A percentile compares a stretch with the other conserved stretches of the same genome.
Evolutionary conservation across 805 yeast genomes (phyloP).

Genomic region (Candida coquimbonensis): DNA sequence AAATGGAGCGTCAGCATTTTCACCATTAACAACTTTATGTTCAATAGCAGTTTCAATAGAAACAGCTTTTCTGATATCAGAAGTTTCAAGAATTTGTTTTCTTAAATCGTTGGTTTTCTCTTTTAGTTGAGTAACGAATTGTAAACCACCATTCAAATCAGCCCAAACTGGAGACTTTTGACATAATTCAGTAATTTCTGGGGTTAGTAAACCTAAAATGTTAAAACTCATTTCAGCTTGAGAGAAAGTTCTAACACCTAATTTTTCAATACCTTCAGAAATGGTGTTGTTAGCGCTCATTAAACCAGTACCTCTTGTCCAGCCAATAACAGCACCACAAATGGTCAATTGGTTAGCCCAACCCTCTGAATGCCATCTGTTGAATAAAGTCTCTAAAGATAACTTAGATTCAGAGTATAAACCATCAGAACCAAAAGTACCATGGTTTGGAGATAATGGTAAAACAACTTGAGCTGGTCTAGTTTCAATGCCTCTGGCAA

Average conservation of each 20-base stretch:
- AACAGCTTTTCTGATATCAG: constrained; percentile 93
- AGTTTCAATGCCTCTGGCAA: constrained; percentile 69
- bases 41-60: constrained; percentile 90
- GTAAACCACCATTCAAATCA: constrained; percentile 98
- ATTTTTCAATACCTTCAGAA: constrained; percentile 93
- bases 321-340: constrained; percentile 98
- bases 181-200: constrained; percentile 76
- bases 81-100: constrained; percentile 62
- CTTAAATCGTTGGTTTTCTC: constrained; percentile 78
- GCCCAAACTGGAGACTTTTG: constrained; percentile 96
- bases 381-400: constrained; percentile 90
- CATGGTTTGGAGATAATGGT: constrained; percentile 98
- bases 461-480: constrained; percentile 97
- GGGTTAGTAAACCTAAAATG: constrained; percentile 87
- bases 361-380: constrained; percentile 98
- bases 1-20: constrained; percentile 79
- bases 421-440: constrained; percentile 98
- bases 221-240: constrained; percentile 99
- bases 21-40: constrained; percentile 75
- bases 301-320: constrained; percentile 99
- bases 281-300: constrained; percentile 96
- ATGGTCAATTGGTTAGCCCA: constrained; percentile 93
- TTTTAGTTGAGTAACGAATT: constrained; percentile 85
- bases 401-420: constrained; percentile 96
- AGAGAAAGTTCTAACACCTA: constrained; percentile 96